These are phyloP conservation scores for Trametes pubescens DNA, from an alignment of 1,284 basidiomycete species.

Conservation along the genomic window DNA sequence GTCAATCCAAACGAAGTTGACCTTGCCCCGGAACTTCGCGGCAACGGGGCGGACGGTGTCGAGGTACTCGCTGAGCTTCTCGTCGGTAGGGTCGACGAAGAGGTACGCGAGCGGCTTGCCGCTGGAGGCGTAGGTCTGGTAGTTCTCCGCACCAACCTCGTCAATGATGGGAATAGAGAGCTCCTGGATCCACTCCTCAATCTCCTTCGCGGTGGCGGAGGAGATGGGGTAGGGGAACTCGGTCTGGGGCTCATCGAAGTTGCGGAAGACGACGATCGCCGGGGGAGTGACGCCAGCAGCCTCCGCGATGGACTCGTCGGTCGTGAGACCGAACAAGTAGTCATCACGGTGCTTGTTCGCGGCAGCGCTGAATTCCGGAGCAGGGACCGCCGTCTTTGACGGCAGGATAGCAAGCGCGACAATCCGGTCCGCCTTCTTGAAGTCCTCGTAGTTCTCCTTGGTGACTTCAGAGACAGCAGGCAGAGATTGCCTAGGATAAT, in stretches of 20 bases:
- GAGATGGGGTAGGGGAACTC: constrained; percentile 75
- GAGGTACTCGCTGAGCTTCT: constrained; percentile 73
- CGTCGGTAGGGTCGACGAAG: constrained; percentile 86
- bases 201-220: constrained; percentile 64
- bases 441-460: constrained; percentile 80
- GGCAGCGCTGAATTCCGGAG: constrained; percentile 76
- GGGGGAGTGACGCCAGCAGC: constrained; percentile 82
- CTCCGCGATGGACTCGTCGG: constrained; percentile 73
- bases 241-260: constrained; percentile 87
- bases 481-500: constrained; percentile 81
- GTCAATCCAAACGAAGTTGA: constrained; percentile 99
- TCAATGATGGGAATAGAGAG: constrained; percentile 91
- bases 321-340: constrained; percentile 90
- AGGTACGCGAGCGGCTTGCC: constrained; percentile 93
- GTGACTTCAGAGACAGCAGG: constrained; percentile 93
- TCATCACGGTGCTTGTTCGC: constrained; percentile 92
- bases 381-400: constrained; percentile 71
- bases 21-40: constrained; percentile 80
- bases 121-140: constrained; percentile 84
- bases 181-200: constrained; percentile 83
- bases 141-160: constrained; percentile 96
- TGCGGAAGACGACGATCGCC: constrained; percentile 91
- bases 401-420: constrained; percentile 90
- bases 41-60: constrained; percentile 82
- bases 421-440: constrained; percentile 90